A percentile compares a stretch with the other conserved stretches of the same genome.
Evolutionary conservation across 345 rosid genomes (phyloP).

Genomic region (Microcos paniculata): DNA sequence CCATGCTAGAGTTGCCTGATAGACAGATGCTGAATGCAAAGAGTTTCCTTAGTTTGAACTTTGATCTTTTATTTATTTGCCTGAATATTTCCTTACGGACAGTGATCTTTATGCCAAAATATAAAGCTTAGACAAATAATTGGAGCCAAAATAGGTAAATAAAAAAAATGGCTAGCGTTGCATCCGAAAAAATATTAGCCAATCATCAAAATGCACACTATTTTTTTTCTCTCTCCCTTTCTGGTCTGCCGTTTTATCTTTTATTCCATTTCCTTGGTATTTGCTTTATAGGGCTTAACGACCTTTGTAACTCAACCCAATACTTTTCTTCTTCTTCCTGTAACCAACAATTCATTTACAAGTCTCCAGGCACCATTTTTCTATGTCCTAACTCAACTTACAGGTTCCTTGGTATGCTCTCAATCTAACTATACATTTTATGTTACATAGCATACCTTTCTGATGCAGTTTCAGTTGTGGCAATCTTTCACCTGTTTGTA

Average conservation of each 20-base stretch:
- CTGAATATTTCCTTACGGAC: not conserved
- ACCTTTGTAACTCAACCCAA: not conserved
- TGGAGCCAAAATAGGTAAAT: not conserved
- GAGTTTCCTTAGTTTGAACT: not conserved
- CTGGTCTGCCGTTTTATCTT: slow-evolving; percentile 17
- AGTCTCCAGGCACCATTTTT: not conserved
- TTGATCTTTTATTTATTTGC: not conserved
- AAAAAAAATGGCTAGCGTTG: slow-evolving; percentile 25
- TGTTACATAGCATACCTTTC: not conserved
- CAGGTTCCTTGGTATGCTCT: slow-evolving; percentile 16
- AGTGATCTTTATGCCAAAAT: not conserved
- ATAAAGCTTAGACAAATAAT: not conserved
- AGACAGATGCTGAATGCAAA: not conserved
- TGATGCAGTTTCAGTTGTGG: not conserved
- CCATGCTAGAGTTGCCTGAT: not conserved
- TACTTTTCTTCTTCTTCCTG: slow-evolving; percentile 5
- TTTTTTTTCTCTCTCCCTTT: not conserved
- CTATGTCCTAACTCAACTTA: not conserved
- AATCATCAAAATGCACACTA: slow-evolving; percentile 2
- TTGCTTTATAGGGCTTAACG: slow-evolving; percentile 9
- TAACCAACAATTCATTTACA: not conserved
- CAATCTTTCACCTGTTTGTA: not conserved
- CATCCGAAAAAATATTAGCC: slow-evolving; percentile 28
- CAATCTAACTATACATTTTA: not conserved
- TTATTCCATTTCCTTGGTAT: slow-evolving; percentile 9